phyloP scores from a whole-genome alignment of 1,139 yeast genomes.

The Candida sanyaensis region DNA sequence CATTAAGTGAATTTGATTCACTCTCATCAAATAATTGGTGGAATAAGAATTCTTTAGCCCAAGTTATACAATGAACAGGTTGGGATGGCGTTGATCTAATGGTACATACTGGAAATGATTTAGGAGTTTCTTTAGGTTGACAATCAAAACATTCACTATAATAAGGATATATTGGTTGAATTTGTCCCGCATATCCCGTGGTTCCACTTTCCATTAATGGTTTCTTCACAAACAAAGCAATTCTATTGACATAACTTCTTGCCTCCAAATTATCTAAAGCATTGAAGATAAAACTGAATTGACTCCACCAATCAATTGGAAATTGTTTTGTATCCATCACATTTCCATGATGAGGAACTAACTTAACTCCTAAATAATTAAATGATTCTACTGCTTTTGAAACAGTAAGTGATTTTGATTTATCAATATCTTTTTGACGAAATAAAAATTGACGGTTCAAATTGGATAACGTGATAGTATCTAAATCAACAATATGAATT shows the following conservation, averaged over 20 bases:
- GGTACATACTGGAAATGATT: slow-evolving; percentile 93
- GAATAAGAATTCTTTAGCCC: slow-evolving; percentile 94
- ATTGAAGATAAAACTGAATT: slow-evolving; percentile 78
- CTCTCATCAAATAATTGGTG: slow-evolving; percentile 74
- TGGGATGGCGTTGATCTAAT: slow-evolving; percentile 95
- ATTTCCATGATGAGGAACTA: slow-evolving; percentile 84
- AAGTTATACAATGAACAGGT: slow-evolving; percentile 94
- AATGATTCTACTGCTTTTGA: slow-evolving; percentile 77
- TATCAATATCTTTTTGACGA: slow-evolving; percentile 81
- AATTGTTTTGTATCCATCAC: slow-evolving; percentile 77
- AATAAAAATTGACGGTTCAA: slow-evolving; percentile 92
- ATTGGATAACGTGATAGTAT: slow-evolving; percentile 89
- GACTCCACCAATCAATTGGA: slow-evolving; percentile 78
- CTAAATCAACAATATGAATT: slow-evolving; percentile 89
- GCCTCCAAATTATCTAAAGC: slow-evolving; percentile 96
- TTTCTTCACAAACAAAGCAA: slow-evolving; percentile 69
- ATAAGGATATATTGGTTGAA: slow-evolving; percentile 86
- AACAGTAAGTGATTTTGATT: slow-evolving; percentile 83
- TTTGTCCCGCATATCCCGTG: slow-evolving; percentile 91
- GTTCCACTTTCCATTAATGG: slow-evolving; percentile 95
- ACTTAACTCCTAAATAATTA: slow-evolving; percentile 65
- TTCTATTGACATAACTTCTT: slow-evolving; percentile 81
- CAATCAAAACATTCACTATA: slow-evolving; percentile 93
- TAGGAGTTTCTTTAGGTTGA: slow-evolving; percentile 82
- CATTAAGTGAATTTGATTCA: slow-evolving; percentile 29